A percentile compares a stretch with the other conserved stretches of the same genome.
Evolutionary conservation across 345 rosid genomes (phyloP).

Genomic region (Cochlearia excelsa): DNA sequence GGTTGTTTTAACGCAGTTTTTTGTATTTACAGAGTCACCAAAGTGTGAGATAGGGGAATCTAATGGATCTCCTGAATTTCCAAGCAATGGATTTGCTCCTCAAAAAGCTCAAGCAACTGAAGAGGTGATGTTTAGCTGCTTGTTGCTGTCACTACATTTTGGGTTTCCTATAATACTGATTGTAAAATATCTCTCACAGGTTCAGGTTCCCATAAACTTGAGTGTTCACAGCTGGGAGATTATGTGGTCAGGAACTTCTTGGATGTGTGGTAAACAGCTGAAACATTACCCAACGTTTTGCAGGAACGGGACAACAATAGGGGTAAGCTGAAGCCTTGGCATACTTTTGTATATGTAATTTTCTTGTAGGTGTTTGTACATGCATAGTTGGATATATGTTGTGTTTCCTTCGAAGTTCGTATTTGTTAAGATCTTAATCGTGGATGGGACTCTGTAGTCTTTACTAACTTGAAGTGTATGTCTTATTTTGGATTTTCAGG

Average conservation of each 20-base stretch:
- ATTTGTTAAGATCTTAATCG: conserved; percentile 17
- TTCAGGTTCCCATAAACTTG: conserved; percentile 46
- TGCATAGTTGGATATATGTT: conserved; percentile 8
- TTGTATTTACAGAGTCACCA: conserved; percentile 49
- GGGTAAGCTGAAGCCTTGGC: conserved; percentile 47
- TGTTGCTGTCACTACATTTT: conserved; percentile 9
- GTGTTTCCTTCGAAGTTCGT: background rate
- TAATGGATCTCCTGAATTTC: conserved; percentile 44
- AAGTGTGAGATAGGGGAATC: conserved; percentile 49
- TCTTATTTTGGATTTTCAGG: conserved; percentile 41
- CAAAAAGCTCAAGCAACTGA: conserved; percentile 44
- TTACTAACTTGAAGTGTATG: conserved; percentile 22
- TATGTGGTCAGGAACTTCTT: conserved; percentile 79
- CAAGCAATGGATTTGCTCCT: conserved; percentile 43
- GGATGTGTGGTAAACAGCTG: conserved; percentile 93
- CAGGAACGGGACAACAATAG: conserved; percentile 77
- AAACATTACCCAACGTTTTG: conserved; percentile 86
- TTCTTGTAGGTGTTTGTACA: background rate
- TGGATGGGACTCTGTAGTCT: conserved; percentile 4
- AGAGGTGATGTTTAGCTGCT: conserved; percentile 36
- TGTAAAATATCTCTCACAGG: conserved; percentile 41
- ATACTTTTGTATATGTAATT: conserved; percentile 5
- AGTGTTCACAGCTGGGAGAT: conserved; percentile 63
- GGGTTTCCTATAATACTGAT: conserved; percentile 13
- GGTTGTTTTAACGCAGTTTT: conserved; percentile 5